Evolutionary conservation across 768 basidiomycete species (phyloP).

Genomic region (Trametes cinnabarina): DNA sequence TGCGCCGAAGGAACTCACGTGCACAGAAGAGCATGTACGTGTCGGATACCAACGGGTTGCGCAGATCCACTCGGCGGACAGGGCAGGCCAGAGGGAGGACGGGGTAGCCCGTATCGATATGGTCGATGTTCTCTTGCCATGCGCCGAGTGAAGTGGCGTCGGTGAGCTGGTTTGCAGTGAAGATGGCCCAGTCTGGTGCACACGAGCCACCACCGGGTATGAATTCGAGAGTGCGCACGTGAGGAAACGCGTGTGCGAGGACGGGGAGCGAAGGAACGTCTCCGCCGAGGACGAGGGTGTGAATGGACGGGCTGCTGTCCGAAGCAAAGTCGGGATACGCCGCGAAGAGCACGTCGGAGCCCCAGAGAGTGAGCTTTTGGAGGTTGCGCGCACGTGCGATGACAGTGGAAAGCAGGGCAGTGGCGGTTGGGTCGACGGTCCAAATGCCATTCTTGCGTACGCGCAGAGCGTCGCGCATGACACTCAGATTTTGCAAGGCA

Average conservation of each 20-base stretch:
- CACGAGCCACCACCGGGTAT: conserved; percentile 16
- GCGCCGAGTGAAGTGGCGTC: neutral
- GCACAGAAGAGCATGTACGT: conserved; percentile 4
- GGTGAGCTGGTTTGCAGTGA: neutral
- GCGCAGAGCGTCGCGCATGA: conserved; percentile 22
- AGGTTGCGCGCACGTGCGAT: conserved; percentile 14
- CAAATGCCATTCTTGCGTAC: conserved; percentile 8
- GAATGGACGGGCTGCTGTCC: conserved; percentile 11
- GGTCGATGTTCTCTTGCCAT: conserved; percentile 14
- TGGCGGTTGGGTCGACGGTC: conserved; percentile 10
- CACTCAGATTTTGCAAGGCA: conserved; percentile 9
- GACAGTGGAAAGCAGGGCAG: conserved; percentile 11
- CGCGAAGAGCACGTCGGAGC: conserved; percentile 16
- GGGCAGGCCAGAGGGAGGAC: conserved; percentile 13
- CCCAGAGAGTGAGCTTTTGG: conserved; percentile 20
- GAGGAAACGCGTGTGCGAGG: conserved; percentile 19
- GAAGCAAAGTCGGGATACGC: conserved; percentile 15
- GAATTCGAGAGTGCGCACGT: conserved; percentile 15
- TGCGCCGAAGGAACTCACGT: conserved; percentile 12
- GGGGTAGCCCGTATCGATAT: conserved; percentile 16
- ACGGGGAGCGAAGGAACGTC: conserved; percentile 15
- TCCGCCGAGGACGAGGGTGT: conserved; percentile 19
- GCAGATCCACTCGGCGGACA: conserved; percentile 11
- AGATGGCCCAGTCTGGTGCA: conserved; percentile 15
- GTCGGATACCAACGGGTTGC: conserved; percentile 14